These are phyloP conservation scores for Paralagenidium karlingii DNA, from an alignment of 352 stramenopile species.

Conservation along the genomic window DNA sequence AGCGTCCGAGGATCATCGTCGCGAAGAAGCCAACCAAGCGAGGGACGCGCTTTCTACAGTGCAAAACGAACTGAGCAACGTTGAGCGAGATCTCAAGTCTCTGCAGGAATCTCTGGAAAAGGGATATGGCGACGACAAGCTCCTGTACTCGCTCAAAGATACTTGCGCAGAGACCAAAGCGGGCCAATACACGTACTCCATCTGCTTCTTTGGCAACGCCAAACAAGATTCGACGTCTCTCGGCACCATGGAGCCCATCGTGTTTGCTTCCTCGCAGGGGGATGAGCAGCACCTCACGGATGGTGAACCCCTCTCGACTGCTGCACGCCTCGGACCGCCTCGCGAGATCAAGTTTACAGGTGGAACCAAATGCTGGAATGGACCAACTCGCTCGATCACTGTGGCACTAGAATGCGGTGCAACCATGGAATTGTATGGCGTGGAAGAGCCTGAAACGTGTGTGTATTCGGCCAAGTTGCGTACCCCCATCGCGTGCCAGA, in stretches of 20 bases:
- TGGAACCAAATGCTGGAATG: constrained; percentile 82
- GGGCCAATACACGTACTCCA: constrained; percentile 75
- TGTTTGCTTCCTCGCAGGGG: constrained; percentile 1
- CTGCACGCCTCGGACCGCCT: constrained; percentile 1
- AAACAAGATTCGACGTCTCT: constrained; percentile 73
- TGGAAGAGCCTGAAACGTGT: constrained; percentile 80
- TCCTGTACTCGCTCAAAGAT: constrained; percentile 56
- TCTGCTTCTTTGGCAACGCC: constrained; percentile 76
- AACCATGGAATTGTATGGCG: constrained; percentile 39
- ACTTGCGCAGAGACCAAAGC: constrained; percentile 54
- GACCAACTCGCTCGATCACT: constrained; percentile 61
- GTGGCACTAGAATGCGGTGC: constrained; percentile 61
- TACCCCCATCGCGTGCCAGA: constrained; percentile 71
- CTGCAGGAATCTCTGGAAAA: constrained; percentile 22
- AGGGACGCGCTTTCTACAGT: constrained; percentile 22
- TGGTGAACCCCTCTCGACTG: too few species aligned
- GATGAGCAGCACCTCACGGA: too few species aligned
- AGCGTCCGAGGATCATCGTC: constrained; percentile 24
- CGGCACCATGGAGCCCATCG: constrained; percentile 41
- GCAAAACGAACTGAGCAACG: constrained; percentile 17
- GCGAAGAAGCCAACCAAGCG: constrained; percentile 25
- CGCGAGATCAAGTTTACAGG: constrained; percentile 40
- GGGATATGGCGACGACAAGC: constrained; percentile 41
- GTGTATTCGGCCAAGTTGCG: constrained; percentile 75
- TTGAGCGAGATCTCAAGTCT: not conserved